A percentile compares a stretch with the other conserved stretches of the same genome.
Conservation (phyloP, 257 asterid genomes). For the Nicotiana tabacum region DNA sequence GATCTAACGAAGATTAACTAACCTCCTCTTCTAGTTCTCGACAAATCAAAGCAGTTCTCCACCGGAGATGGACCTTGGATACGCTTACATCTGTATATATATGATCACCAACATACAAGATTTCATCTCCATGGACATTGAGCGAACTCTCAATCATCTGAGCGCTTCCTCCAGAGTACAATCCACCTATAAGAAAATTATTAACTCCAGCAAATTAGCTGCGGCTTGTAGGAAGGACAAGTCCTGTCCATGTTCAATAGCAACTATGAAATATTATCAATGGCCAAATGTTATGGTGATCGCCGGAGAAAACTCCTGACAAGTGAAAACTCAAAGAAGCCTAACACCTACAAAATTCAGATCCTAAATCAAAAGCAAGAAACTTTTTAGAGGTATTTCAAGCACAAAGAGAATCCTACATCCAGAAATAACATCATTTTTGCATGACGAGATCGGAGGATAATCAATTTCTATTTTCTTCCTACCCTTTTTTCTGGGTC, state of each 20-base stretch:
- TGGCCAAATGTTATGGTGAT: background rate
- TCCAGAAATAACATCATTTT: constrained; percentile 1
- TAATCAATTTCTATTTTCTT: background rate
- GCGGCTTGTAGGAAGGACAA: background rate
- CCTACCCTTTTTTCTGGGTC: background rate
- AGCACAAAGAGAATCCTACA: background rate
- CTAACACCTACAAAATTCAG: background rate
- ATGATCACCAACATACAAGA: constrained; percentile 87
- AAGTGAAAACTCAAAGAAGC: constrained; percentile 1
- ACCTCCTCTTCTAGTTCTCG: constrained; percentile 94
- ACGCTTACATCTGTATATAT: constrained; percentile 91
- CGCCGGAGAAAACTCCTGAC: background rate
- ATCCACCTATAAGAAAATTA: constrained; percentile 47
- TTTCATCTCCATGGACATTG: constrained; percentile 82
- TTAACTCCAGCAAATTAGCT: background rate
- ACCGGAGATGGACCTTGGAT: constrained; percentile 83
- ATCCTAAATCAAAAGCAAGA: background rate
- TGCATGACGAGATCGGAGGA: background rate
- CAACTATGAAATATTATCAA: background rate
- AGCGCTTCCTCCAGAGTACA: constrained; percentile 92
- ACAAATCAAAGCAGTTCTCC: constrained; percentile 94
- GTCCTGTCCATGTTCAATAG: background rate
- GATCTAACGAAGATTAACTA: constrained; percentile 12
- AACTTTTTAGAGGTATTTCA: background rate
- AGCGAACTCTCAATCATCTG: constrained; percentile 91